Conservation (phyloP, 2,329 filamentous ascomycete species). For the Fusarium sp. region DNA sequence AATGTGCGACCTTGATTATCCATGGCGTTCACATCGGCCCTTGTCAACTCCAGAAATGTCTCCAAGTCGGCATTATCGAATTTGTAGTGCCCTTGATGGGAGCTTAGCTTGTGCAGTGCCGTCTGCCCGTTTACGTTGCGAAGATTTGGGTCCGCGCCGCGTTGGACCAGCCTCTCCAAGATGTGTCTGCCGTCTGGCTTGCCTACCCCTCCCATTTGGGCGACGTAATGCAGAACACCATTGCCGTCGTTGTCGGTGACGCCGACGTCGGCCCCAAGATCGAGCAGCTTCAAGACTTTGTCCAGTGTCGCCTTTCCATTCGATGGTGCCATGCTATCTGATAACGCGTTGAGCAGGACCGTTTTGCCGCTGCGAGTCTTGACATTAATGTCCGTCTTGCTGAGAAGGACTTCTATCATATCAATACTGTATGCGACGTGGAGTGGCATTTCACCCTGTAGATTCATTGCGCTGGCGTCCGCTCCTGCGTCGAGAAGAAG, state of each 20-base stretch:
- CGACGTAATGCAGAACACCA: neutral
- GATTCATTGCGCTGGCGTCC: neutral
- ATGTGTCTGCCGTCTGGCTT: neutral
- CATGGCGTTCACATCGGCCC: neutral
- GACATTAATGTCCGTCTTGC: neutral
- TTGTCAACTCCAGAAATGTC: neutral
- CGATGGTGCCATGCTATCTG: neutral
- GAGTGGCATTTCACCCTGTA: neutral
- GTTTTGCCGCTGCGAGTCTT: neutral
- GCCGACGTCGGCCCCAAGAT: neutral
- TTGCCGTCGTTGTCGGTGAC: neutral
- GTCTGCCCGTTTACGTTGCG: neutral
- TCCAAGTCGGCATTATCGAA: neutral
- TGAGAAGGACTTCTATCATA: neutral
- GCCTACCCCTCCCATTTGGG: neutral
- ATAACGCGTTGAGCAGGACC: neutral
- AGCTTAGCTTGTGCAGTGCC: neutral
- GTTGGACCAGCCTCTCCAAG: neutral
- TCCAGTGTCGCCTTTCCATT: neutral
- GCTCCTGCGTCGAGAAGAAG: neutral
- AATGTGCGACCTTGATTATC: neutral
- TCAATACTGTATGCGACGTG: neutral
- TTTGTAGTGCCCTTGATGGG: neutral
- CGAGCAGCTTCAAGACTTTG: neutral
- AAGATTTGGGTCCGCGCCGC: neutral